Base-by-base conservation (phyloP, 495 filamentous ascomycete species). In the Trichoderma asperelloides region DNA sequence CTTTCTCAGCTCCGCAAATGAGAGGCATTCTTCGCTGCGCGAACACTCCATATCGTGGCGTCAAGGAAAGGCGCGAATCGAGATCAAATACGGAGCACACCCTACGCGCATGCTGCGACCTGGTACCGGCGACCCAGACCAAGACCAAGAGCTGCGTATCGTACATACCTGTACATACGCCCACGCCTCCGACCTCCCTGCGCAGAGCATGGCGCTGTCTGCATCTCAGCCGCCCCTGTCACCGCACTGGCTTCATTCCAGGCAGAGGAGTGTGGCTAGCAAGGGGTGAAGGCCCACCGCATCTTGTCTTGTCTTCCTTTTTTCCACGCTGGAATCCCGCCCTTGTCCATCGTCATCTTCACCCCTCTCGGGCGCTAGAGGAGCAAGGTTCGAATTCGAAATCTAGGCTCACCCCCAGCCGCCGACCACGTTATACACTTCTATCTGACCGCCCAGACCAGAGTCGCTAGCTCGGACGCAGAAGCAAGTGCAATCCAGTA, bases 401-500 rank as follows among this genome's bases (percentile, higher is more conserved):
- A 27, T 60, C 25, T 60, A 60, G 55, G 55, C 55, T 60, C 55
- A 60, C 55, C 27, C 55, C 55, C 15, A 3, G 2, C 55, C 23
- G 15, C 12, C 12, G 9, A 13, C 55, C 55, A 60, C 55, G 55
- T 60, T 60, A 30, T 33, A 37, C 33, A 2, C 33, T 37, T 37
- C 33, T 37, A 47, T 47, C 43, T 47, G 55, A 60, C 55, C 55
- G 55, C 49, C n/a, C 49, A 37, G 49, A 6, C 55, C 23, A 60
- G 15, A 60, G 5, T 60, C 27, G 27, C 55, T 60, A 60, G 55
- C 55, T 60, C 55, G 55, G 55, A 60, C 55, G 55, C 55, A 60
- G 23, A 28, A 60, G 55, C 55, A 60, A 60, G 55, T 60, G 55
- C 55, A 60, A 60, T 60, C 55, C 55, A 60, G 55, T 60, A 60